A percentile compares a stretch with the other conserved stretches of the same genome.
These are phyloP conservation scores for Acacia concinna DNA, from an alignment of 331 rosid species.

Conservation along the genomic window DNA sequence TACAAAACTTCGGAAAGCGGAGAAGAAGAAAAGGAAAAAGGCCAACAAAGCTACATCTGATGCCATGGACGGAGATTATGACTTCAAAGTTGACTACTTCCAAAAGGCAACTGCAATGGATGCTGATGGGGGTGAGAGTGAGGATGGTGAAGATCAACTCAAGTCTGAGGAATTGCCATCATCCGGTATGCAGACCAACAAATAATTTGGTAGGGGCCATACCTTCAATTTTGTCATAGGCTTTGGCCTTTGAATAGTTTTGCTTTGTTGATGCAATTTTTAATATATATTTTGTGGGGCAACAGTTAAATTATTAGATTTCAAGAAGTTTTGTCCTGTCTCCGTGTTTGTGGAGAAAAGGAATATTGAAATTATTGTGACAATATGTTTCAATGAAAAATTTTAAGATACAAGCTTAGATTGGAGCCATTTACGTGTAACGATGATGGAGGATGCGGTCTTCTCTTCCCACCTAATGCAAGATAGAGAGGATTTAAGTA, in stretches of 20 bases:
- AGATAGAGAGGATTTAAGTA: no score
- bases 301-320: not conserved
- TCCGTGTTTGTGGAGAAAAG: not conserved
- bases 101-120: constrained; percentile 53
- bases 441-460: not conserved
- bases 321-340: not conserved
- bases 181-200: constrained; percentile 41
- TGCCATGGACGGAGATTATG: constrained; percentile 76
- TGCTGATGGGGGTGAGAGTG: constrained; percentile 37
- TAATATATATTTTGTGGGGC: not conserved
- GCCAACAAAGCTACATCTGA: constrained; percentile 46
- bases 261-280: not conserved
- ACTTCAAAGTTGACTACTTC: constrained; percentile 76
- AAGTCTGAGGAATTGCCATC: constrained; percentile 42
- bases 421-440: not conserved
- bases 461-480: not conserved
- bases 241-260: not conserved
- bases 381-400: not conserved
- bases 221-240: not conserved
- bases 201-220: constrained; percentile 23
- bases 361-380: not conserved
- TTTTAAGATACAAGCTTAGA: not conserved
- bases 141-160: constrained; percentile 29
- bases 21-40: constrained; percentile 78
- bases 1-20: constrained; percentile 66